Evolutionary conservation across 1,284 basidiomycete species (phyloP).

Genomic region (Moesziomyces aphidis): DNA sequence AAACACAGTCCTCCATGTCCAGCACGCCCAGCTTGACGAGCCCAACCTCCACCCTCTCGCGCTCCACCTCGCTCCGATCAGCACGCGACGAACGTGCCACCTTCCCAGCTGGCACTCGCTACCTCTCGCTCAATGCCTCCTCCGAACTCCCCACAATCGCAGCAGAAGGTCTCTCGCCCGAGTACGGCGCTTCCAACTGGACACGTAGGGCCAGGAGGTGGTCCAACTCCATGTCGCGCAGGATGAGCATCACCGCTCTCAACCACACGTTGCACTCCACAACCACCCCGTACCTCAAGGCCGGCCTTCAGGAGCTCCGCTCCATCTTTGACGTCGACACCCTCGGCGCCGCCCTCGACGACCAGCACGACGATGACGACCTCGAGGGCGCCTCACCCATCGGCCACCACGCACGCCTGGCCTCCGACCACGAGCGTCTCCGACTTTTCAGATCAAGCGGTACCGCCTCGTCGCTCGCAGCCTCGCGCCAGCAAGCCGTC

Average conservation of each 20-base stretch:
- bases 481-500: constrained; percentile 4
- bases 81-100: constrained; percentile 18
- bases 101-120: constrained; percentile 16
- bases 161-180: constrained; percentile 8
- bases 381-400: constrained; percentile 28
- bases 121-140: constrained; percentile 25
- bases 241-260: constrained; percentile 37
- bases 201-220: constrained; percentile 29
- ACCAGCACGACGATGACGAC: constrained; percentile 11
- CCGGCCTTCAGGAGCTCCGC: constrained; percentile 54
- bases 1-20: constrained; percentile 21
- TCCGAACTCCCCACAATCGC: constrained; percentile 20
- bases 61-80: constrained; percentile 38
- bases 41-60: constrained; percentile 30
- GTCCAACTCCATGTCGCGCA: constrained; percentile 42
- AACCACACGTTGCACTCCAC: constrained; percentile 44
- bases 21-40: constrained; percentile 40
- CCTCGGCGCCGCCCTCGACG: constrained; percentile 23
- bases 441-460: neutral
- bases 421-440: constrained; percentile 5
- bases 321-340: constrained; percentile 60
- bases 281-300: constrained; percentile 50
- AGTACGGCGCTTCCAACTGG: constrained; percentile 19
- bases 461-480: constrained; percentile 3
- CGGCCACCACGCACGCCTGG: neutral